A percentile compares a stretch with the other conserved stretches of the same genome.
Conservation (phyloP, 257 asterid genomes). For the Fraxinus excelsior region DNA sequence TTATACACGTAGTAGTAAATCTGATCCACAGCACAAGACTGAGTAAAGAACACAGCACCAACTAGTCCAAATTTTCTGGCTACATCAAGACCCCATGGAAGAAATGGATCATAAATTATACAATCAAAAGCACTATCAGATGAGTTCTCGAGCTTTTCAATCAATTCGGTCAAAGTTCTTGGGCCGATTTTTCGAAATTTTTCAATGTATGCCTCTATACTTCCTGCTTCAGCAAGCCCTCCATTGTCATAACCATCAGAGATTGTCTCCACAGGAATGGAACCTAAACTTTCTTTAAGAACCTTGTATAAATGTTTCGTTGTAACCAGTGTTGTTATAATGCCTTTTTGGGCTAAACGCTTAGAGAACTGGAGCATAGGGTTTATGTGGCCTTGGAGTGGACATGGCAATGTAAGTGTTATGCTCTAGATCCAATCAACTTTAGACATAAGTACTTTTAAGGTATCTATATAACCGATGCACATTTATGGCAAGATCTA, state of each 20-base stretch:
- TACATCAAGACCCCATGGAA: conserved; percentile 46
- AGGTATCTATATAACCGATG: no score
- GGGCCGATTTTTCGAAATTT: conserved; percentile 28
- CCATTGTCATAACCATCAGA: conserved; percentile 52
- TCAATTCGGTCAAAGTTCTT: conserved; percentile 26
- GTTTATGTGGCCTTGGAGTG: conserved; percentile 56
- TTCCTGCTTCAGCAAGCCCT: conserved; percentile 8
- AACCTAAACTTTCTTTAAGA: conserved; percentile 27
- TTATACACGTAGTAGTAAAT: not conserved
- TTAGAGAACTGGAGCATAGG: conserved; percentile 54
- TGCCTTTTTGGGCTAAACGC: conserved; percentile 30
- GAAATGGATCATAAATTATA: conserved; percentile 42
- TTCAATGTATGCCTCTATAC: conserved; percentile 7
- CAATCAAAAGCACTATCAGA: conserved; percentile 33
- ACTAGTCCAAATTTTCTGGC: conserved; percentile 33
- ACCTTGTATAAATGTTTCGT: conserved; percentile 31
- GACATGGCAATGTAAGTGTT: conserved; percentile 37
- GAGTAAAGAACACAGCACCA: conserved; percentile 38
- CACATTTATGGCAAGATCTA: no score
- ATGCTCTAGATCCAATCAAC: conserved; percentile 34
- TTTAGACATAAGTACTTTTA: no score
- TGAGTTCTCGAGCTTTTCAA: conserved; percentile 28
- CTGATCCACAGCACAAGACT: conserved; percentile 21
- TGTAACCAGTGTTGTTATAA: conserved; percentile 34
- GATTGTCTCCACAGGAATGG: conserved; percentile 27